phyloP scores from a whole-genome alignment of 1,139 yeast species.

The Suhomyces atakaporum region DNA sequence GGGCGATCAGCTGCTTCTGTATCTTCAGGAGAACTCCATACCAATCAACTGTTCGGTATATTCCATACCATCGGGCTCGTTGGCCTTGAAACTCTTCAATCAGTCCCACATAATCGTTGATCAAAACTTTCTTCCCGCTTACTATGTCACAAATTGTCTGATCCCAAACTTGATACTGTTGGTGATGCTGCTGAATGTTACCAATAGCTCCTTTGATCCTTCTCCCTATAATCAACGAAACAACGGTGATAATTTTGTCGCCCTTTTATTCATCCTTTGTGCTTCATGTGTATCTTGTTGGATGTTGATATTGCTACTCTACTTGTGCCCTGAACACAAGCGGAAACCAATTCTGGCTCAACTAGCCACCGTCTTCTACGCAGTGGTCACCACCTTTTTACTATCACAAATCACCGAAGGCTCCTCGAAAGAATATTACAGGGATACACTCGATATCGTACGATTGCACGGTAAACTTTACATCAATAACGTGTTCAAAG shows the following conservation, averaged over 20 bases:
- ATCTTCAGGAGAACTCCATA: constrained; percentile 23
- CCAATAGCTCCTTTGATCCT: constrained; percentile 3
- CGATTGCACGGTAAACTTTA: constrained; percentile 33
- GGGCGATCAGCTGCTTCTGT: constrained; percentile 25
- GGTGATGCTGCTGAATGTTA: constrained; percentile 11
- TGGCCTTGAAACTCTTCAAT: constrained; percentile 23
- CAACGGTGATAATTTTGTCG: constrained; percentile 48
- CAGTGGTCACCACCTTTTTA: constrained; percentile 46
- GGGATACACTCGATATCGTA: constrained; percentile 42
- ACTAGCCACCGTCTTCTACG: constrained; percentile 46
- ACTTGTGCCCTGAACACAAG: constrained; percentile 44
- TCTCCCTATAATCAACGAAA: constrained; percentile 31
- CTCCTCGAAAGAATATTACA: constrained; percentile 36
- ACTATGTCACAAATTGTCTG: constrained; percentile 47
- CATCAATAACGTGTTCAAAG: constrained; percentile 29
- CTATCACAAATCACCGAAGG: constrained; percentile 38
- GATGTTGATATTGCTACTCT: constrained; percentile 53
- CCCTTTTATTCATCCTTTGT: constrained; percentile 42
- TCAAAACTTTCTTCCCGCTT: constrained; percentile 36
- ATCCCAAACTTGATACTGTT: constrained; percentile 18
- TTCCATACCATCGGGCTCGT: constrained; percentile 35
- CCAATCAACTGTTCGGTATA: constrained; percentile 42
- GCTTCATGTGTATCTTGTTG: constrained; percentile 50
- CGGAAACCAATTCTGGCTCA: constrained; percentile 51
- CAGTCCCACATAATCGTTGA: constrained; percentile 18